Conservation (phyloP, 2,329 filamentous ascomycete species). For the Hypoxylon sp. region DNA sequence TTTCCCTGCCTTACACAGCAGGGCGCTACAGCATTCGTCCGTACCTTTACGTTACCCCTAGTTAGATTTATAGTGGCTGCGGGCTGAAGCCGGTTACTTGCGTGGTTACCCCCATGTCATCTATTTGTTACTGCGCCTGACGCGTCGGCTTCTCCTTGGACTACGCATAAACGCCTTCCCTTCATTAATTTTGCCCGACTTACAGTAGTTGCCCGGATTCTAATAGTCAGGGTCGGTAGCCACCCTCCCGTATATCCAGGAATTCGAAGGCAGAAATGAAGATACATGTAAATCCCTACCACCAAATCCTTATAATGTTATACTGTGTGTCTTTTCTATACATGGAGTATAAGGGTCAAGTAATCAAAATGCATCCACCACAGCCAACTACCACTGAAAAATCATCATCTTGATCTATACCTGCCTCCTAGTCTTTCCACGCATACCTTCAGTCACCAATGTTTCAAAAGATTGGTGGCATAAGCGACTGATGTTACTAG, state of each 20-base stretch:
- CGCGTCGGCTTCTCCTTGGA: not conserved
- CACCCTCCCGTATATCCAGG: not conserved
- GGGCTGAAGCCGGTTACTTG: not conserved
- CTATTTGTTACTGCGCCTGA: not conserved
- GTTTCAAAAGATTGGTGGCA: no score
- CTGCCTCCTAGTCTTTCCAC: no score
- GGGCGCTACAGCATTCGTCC: not conserved
- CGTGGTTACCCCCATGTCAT: not conserved
- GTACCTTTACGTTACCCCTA: not conserved
- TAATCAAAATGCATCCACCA: no score
- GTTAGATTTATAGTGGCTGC: not conserved
- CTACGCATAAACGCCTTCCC: not conserved
- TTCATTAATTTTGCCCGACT: not conserved
- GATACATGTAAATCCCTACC: not conserved
- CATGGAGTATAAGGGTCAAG: no score
- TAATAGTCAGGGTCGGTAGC: not conserved
- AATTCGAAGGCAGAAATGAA: not conserved
- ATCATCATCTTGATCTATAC: no score
- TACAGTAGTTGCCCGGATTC: not conserved
- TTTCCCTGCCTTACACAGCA: not conserved
- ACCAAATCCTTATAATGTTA: no score
- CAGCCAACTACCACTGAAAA: no score
- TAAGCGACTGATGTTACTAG: no score
- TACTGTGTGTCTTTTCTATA: no score
- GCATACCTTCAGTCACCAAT: no score